Evolutionary conservation across 2,329 filamentous ascomycete species (phyloP).

Genomic region (Fusarium dimerum): DNA sequence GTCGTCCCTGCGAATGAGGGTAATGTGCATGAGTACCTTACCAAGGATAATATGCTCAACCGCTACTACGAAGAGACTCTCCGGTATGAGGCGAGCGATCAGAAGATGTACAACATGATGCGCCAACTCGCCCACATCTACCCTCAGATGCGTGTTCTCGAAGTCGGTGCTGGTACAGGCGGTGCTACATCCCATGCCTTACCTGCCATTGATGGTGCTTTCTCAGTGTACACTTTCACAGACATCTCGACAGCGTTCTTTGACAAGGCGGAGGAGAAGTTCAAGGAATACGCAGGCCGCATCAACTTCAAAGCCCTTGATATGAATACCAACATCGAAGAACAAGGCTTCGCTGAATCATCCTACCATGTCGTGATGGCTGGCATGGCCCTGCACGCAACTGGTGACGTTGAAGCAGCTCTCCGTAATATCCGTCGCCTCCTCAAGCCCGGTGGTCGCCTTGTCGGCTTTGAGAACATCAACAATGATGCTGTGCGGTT

Average conservation of each 20-base stretch:
- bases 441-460: constrained; percentile 29
- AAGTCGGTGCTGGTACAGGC: constrained; percentile 14
- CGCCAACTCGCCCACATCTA: constrained; percentile 1
- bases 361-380: too few species aligned
- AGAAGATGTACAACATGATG: background rate
- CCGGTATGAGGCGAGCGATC: background rate
- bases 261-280: too few species aligned
- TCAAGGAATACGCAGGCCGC: too few species aligned
- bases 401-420: too few species aligned
- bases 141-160: constrained; percentile 2
- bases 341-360: constrained; percentile 31
- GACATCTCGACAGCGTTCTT: constrained; percentile 15
- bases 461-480: constrained; percentile 14
- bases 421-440: constrained; percentile 20
- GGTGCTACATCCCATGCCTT: too few species aligned
- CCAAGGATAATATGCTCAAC: background rate
- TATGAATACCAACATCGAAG: too few species aligned
- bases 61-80: background rate
- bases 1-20: background rate
- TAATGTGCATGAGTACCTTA: constrained; percentile 1
- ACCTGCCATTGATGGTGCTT: too few species aligned
- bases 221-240: constrained; percentile 14
- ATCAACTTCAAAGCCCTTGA: too few species aligned
- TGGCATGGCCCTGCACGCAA: too few species aligned
- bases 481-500: constrained; percentile 1